Evolutionary conservation across 148 eudicot species (phyloP), one percentile per base, ranked within the genome.

Genomic region (Linanthus parryae): DNA sequence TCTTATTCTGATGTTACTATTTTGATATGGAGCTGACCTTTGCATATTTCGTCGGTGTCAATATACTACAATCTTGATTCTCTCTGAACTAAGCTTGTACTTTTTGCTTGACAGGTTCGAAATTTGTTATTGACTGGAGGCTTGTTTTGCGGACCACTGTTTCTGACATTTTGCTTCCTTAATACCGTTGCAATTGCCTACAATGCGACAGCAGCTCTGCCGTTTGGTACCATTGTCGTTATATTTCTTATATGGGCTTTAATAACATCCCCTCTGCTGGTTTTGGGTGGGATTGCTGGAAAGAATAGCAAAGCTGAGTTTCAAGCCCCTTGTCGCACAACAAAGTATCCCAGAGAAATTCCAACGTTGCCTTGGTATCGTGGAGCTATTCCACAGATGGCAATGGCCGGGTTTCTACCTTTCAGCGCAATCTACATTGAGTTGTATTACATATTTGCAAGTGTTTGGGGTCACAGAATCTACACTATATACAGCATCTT

Each of bases 271-370:
- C 71, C 71, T 45, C 48, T 66, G 50, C 48, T 66, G 18, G 65
- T 66, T 18, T 53, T 66, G 49, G 71, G 71, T 12, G 71, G 71
- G 25, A 66, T 66, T 28, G 71, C 71, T 25, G 71, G 71, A 29
- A 66, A 66, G 54, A 66, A 66, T 54, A 59, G 71, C 61, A 66
- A 66, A 30, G 65, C 61, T 22, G 71, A 66, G 61, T 66, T 66
- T 54, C 71, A 66, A 43, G 71, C 71, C 53, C 71, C 71, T 36
- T 59, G 53, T 29, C 65, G 71, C 37, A 66, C 71, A 28, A 60
- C 71, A 36, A 66, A 66, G 24, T 66, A 59, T 60, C 65, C 65
- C 4, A 59, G 71, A 54, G 71, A 66, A 44, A 59, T 66, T 34
- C 71, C 71, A 18, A 43, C 56, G 3, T 39, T 60, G 46, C 65